Evolutionary conservation across 345 rosid species (phyloP).

Genomic region (Psidium friedrichsthalianum): DNA sequence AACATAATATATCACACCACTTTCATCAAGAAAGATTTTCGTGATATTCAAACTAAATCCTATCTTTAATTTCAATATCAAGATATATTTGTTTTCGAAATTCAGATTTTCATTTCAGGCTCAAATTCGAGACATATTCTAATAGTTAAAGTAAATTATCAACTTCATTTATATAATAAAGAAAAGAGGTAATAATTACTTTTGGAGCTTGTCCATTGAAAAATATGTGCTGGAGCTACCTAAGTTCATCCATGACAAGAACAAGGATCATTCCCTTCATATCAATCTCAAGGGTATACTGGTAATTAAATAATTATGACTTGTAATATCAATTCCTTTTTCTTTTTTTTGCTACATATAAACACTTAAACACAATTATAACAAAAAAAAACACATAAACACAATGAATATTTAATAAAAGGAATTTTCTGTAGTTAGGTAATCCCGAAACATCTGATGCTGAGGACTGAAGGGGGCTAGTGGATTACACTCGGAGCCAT

Average conservation of each 20-base stretch:
- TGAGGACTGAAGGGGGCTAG: constrained; percentile 76
- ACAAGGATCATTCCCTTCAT: constrained; percentile 36
- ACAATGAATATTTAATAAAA: no score
- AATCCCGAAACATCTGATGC: constrained; percentile 75
- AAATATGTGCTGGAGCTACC: constrained; percentile 84
- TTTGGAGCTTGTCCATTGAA: constrained; percentile 23
- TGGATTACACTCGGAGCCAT: constrained; percentile 96
- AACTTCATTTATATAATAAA: neutral
- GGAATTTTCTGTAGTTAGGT: constrained; percentile 36
- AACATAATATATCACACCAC: no score
- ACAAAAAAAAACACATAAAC: no score
- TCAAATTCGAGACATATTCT: no score
- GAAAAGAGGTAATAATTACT: neutral
- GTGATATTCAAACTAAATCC: no score
- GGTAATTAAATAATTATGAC: constrained; percentile 26
- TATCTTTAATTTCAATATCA: no score
- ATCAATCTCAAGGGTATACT: constrained; percentile 68
- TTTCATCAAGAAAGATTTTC: no score
- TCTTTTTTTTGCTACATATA: neutral
- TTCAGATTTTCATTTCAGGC: no score
- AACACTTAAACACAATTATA: neutral
- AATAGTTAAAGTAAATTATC: neutral
- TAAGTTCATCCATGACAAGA: constrained; percentile 52
- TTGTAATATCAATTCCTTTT: neutral
- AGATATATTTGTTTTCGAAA: no score